Base-by-base conservation (phyloP, 2,329 filamentous ascomycete species). In the Cadophora sp. region DNA sequence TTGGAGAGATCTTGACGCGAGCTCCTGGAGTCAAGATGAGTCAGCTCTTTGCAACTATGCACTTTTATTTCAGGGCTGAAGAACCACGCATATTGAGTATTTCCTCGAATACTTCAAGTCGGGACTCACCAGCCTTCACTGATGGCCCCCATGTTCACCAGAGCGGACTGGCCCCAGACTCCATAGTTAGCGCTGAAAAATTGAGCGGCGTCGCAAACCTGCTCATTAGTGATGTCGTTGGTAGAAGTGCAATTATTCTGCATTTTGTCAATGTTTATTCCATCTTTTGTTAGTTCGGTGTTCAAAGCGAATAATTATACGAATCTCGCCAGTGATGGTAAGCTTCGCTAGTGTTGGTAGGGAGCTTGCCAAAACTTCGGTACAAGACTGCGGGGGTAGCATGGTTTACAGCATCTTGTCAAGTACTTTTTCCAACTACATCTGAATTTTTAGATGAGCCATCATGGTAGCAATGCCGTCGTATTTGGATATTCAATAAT, bases 171-270 rank as follows among this genome's bases (percentile, higher is more conserved):
- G 31, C 69, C 69, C 69, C 68, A 70, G 31, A 70, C 46, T 12
- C 71, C 71, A 51, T 72, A 72, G 29, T 71, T 66, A 2, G 46
- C 34, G 34, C 66, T 69, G 51, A 72, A 72, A 5, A 70, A 51
- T 22, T 40, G 22, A 1, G 70, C 66, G 22, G 69, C 70, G 29
- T 40, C 43, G 34, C 14, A 24, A 19, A 71, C 19, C 43, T 68
- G 68, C 27, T 58, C 48, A 34, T 68, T 63, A 22, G 68, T 67
- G 56, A 69, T 12, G 11, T 60, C 19, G 19, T 40, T 43, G 31
- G 31, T 40, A 8, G 2, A n/a, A 34, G 26, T 37, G n/a, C 27
- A 37, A 16, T 14, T n/a, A 24, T 51, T 19, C 3, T 53, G 24
- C 55, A 59, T 59, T 7, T 43, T 59, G 29, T 11, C 14, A 40